phyloP scores from a whole-genome alignment of 305 asterid species.

The Fraxinus sp. region DNA sequence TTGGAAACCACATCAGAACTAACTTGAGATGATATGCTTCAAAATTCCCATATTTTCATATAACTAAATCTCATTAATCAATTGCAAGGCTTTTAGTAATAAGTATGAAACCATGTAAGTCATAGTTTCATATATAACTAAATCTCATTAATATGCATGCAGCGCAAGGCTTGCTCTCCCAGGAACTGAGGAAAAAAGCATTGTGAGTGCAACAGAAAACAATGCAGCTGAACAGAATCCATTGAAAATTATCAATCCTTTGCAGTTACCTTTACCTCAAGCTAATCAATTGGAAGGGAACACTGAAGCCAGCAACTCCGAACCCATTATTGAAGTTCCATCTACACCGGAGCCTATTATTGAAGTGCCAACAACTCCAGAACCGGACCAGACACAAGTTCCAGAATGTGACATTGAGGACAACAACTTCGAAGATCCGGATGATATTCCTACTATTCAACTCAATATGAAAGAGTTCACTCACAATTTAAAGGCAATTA shows the following conservation, averaged over 20 bases:
- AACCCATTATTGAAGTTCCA: slow-evolving; percentile 49
- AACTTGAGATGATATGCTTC: background rate
- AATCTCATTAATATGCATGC: slow-evolving; percentile 36
- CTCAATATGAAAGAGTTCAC: slow-evolving; percentile 83
- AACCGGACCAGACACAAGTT: slow-evolving; percentile 43
- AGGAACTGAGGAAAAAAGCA: slow-evolving; percentile 79
- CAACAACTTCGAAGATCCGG: slow-evolving; percentile 55
- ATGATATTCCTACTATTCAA: slow-evolving; percentile 84
- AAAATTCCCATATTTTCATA: background rate
- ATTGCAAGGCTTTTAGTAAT: background rate
- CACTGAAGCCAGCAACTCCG: slow-evolving; percentile 40
- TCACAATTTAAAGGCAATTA: slow-evolving; percentile 69
- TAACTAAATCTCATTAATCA: background rate
- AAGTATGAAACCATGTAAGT: background rate
- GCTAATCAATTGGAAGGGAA: slow-evolving; percentile 30
- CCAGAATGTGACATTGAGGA: slow-evolving; percentile 66
- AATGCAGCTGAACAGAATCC: slow-evolving; percentile 45
- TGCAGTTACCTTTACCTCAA: slow-evolving; percentile 59
- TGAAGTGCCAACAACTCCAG: slow-evolving; percentile 79
- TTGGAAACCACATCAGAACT: background rate
- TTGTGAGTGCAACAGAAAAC: slow-evolving; percentile 47
- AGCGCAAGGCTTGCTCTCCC: slow-evolving; percentile 97
- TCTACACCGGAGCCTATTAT: slow-evolving; percentile 39
- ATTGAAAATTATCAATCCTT: slow-evolving; percentile 39
- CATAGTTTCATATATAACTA: slow-evolving; percentile 12